phyloP scores from a whole-genome alignment of 495 filamentous ascomycete genomes.

The Aspergillus leporis region DNA sequence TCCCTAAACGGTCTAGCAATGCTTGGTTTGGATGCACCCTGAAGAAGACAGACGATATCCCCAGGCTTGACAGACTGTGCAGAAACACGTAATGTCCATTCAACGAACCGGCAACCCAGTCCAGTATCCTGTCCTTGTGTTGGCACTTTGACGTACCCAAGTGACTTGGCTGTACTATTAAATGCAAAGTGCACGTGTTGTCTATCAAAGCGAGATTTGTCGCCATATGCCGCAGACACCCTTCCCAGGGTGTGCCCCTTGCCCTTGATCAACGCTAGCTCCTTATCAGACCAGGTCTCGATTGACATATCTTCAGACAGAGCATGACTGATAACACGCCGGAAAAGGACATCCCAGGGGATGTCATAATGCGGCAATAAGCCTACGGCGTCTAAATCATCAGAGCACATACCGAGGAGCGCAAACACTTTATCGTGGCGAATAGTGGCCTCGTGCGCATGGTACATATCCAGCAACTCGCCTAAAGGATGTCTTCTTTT shows the following conservation, averaged over 20 bases:
- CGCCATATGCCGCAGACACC: not conserved
- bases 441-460: slow-evolving; percentile 28
- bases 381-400: slow-evolving; percentile 14
- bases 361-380: slow-evolving; percentile 22
- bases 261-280: slow-evolving; percentile 23
- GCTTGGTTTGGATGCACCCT: slow-evolving; percentile 4
- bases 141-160: not conserved
- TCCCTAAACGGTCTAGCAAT: slow-evolving; percentile 1
- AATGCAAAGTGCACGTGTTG: not conserved
- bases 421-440: slow-evolving; percentile 38
- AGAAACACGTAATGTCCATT: not conserved
- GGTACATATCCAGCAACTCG: slow-evolving; percentile 37
- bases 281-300: slow-evolving; percentile 15
- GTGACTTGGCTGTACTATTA: not conserved
- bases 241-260: slow-evolving; percentile 11
- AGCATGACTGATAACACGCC: slow-evolving; percentile 18
- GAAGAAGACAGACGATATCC: slow-evolving; percentile 2
- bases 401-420: slow-evolving; percentile 34
- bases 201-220: not conserved
- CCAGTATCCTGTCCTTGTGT: not conserved
- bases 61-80: not conserved
- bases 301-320: slow-evolving; percentile 19
- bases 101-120: not conserved
- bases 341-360: slow-evolving; percentile 23
- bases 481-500: slow-evolving; percentile 23